Evolutionary conservation across 2,329 filamentous ascomycete genomes (phyloP).

Genomic region (Fusarium mangiferae): DNA sequence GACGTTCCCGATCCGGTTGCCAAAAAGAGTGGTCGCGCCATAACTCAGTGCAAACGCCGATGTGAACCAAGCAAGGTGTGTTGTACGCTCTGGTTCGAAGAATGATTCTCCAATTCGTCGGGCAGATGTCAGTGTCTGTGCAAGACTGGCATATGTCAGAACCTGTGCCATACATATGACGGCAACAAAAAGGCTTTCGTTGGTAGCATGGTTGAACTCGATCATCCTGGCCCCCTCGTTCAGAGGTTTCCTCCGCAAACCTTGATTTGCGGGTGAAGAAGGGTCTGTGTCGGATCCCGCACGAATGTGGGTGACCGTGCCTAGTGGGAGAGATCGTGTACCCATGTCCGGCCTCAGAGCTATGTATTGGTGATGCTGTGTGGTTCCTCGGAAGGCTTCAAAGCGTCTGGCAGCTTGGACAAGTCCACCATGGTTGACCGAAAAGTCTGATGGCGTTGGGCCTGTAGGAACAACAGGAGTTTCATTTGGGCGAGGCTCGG

Average conservation of each 20-base stretch:
- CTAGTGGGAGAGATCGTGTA: constrained; percentile 25
- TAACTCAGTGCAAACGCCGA: constrained; percentile 38
- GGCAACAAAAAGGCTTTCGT: constrained; percentile 39
- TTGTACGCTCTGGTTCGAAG: constrained; percentile 28
- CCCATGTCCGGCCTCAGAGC: constrained; percentile 33
- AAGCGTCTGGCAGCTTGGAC: constrained; percentile 39
- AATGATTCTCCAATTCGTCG: constrained; percentile 37
- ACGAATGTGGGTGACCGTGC: constrained; percentile 36
- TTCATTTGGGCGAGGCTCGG: constrained; percentile 9
- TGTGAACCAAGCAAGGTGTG: constrained; percentile 41
- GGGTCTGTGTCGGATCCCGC: constrained; percentile 33
- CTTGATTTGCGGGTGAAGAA: constrained; percentile 4
- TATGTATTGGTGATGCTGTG: constrained; percentile 37
- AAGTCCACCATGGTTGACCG: constrained; percentile 38
- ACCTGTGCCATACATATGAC: constrained; percentile 42
- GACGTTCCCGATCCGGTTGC: constrained; percentile 39
- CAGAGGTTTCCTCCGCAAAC: constrained; percentile 40
- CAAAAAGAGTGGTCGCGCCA: constrained; percentile 34
- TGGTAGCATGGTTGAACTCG: constrained; percentile 42
- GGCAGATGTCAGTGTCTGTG: constrained; percentile 39
- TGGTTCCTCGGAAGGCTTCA: constrained; percentile 37
- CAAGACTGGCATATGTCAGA: constrained; percentile 38
- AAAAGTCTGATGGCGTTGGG: constrained; percentile 8
- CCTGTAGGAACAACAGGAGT: neutral
- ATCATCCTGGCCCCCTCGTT: constrained; percentile 37